phyloP scores from a whole-genome alignment of 2,329 filamentous ascomycete genomes.

The Talaromyces sp. region DNA sequence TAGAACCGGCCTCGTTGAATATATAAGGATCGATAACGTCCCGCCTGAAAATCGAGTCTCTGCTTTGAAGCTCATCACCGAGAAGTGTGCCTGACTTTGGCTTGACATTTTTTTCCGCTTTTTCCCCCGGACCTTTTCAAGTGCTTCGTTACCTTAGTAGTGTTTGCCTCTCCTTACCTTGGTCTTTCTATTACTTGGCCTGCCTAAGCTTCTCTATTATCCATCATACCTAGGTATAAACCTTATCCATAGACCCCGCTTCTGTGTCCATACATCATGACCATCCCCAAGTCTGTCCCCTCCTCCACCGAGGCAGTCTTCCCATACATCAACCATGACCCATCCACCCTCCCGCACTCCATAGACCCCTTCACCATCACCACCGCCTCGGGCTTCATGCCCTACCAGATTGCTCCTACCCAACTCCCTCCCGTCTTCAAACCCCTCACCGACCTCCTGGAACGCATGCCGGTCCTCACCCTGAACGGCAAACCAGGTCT shows the following conservation, averaged over 20 bases:
- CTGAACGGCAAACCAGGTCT: slow-evolving; percentile 71
- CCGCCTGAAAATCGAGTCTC: slow-evolving; percentile 25
- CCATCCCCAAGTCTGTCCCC: slow-evolving; percentile 30
- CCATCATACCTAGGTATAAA: neutral
- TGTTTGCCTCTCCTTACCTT: neutral
- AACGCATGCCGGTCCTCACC: slow-evolving; percentile 75
- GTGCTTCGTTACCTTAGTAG: slow-evolving; percentile 16
- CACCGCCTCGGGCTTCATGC: slow-evolving; percentile 45
- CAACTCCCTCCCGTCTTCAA: slow-evolving; percentile 71
- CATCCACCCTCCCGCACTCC: slow-evolving; percentile 37
- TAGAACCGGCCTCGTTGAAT: slow-evolving; percentile 44
- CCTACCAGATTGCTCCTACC: slow-evolving; percentile 37
- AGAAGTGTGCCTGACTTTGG: neutral
- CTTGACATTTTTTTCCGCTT: slow-evolving; percentile 15
- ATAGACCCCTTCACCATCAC: slow-evolving; percentile 50
- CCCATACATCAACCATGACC: slow-evolving; percentile 45
- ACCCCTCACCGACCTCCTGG: slow-evolving; percentile 66
- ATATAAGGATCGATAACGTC: slow-evolving; percentile 41
- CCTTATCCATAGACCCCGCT: neutral
- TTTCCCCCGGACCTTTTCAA: slow-evolving; percentile 20
- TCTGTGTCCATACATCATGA: slow-evolving; percentile 33
- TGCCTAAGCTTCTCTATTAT: neutral
- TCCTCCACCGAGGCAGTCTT: slow-evolving; percentile 40
- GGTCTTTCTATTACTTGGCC: neutral
- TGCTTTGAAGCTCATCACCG: slow-evolving; percentile 20